phyloP scores from a whole-genome alignment of 2,329 filamentous ascomycete species.

The Penicillium occitanis region DNA sequence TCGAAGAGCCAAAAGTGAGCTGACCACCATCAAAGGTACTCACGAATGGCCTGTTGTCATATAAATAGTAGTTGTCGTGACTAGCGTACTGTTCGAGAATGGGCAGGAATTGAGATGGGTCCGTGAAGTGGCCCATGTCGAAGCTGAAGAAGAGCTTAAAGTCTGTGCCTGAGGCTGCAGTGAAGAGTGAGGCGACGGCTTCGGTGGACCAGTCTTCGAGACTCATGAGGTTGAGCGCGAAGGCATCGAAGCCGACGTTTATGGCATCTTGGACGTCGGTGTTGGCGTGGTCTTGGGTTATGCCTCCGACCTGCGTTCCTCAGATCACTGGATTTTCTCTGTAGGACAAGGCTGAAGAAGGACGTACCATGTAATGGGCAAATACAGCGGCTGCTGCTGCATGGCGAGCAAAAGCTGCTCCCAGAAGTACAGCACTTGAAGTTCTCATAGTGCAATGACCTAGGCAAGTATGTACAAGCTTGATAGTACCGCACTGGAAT shows the following conservation, averaged over 20 bases:
- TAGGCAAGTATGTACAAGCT: neutral
- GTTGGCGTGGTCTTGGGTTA: slow-evolving; percentile 23
- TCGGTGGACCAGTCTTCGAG: slow-evolving; percentile 28
- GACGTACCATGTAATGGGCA: slow-evolving; percentile 22
- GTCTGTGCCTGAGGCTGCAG: slow-evolving; percentile 29
- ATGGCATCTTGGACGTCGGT: slow-evolving; percentile 28
- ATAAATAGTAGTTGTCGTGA: slow-evolving; percentile 31
- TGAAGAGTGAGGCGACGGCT: slow-evolving; percentile 34
- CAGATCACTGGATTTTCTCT: too few species aligned
- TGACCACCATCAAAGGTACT: slow-evolving; percentile 35
- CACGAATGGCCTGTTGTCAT: slow-evolving; percentile 32
- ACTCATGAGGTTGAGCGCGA: slow-evolving; percentile 36
- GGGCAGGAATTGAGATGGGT: slow-evolving; percentile 30
- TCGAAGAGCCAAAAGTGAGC: slow-evolving; percentile 26
- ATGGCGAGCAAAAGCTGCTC: slow-evolving; percentile 7
- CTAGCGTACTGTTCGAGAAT: slow-evolving; percentile 29
- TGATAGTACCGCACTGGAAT: neutral
- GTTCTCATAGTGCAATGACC: neutral
- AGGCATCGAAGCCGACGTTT: slow-evolving; percentile 36
- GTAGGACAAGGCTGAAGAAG: neutral
- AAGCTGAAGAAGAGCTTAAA: slow-evolving; percentile 43
- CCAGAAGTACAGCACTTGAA: slow-evolving; percentile 7
- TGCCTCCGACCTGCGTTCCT: slow-evolving; percentile 15
- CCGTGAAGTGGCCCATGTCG: slow-evolving; percentile 31
- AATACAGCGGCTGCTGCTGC: slow-evolving; percentile 18